Conservation (phyloP, 768 basidiomycete genomes). For the Termitomyces sp. region DNA sequence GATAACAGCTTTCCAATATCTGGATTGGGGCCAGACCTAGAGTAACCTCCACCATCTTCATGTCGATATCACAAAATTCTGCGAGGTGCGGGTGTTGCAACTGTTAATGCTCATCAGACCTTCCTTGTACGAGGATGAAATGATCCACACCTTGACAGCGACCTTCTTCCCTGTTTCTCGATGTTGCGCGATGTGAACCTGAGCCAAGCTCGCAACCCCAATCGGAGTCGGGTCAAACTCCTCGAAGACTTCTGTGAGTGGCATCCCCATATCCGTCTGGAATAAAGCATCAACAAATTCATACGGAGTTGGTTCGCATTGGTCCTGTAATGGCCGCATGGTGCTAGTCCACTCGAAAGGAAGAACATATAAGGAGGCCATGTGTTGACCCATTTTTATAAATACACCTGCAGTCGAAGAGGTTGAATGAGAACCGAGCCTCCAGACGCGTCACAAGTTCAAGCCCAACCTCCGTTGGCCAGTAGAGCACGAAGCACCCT, state of each 20-base stretch:
- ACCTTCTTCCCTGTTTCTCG: conserved; percentile 69
- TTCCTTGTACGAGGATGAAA: neutral
- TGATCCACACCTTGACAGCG: conserved; percentile 72
- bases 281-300: conserved; percentile 77
- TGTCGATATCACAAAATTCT: conserved; percentile 91
- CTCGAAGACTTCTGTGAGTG: conserved; percentile 73
- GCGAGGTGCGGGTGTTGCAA: conserved; percentile 91
- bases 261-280: conserved; percentile 69
- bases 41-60: conserved; percentile 77
- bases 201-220: conserved; percentile 94
- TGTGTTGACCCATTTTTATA: conserved; percentile 89
- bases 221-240: conserved; percentile 87
- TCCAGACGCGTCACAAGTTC: conserved; percentile 8
- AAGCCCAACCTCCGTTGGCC: conserved; percentile 73
- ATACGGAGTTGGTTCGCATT: conserved; percentile 86
- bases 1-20: neutral
- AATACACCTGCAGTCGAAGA: conserved; percentile 55
- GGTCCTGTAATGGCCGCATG: conserved; percentile 74
- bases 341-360: conserved; percentile 51
- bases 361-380: conserved; percentile 59
- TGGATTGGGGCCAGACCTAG: conserved; percentile 41
- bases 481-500: conserved; percentile 81
- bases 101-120: conserved; percentile 30
- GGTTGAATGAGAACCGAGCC: conserved; percentile 1
- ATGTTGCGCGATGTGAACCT: conserved; percentile 86